Evolutionary conservation across 768 basidiomycete species (phyloP).

Genomic region (Pisolithus sp.): DNA sequence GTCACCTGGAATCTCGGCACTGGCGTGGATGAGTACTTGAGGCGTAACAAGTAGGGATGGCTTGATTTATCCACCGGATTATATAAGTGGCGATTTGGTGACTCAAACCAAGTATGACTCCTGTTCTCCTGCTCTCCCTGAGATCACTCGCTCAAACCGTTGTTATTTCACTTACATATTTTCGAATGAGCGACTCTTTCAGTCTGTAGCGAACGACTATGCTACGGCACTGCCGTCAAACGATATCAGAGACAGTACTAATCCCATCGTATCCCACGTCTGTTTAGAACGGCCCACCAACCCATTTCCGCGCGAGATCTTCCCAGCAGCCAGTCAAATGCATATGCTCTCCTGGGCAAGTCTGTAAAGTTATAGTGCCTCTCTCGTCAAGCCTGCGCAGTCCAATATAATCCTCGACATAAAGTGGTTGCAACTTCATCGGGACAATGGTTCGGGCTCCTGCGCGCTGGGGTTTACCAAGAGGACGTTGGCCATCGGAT

Average conservation of each 20-base stretch:
- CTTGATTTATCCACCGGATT: too few relatives aligned
- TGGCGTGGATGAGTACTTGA: neutral
- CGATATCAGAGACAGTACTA: too few relatives aligned
- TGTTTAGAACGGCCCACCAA: slow-evolving; percentile 22
- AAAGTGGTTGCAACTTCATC: slow-evolving; percentile 68
- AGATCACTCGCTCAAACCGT: too few relatives aligned
- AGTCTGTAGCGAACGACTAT: too few relatives aligned
- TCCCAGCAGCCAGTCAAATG: slow-evolving; percentile 60
- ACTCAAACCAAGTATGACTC: too few relatives aligned
- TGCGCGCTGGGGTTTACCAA: slow-evolving; percentile 1
- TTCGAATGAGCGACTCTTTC: neutral
- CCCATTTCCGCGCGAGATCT: slow-evolving; percentile 38
- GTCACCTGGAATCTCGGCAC: neutral
- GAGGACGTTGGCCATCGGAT: slow-evolving; percentile 8
- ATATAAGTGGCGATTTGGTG: too few relatives aligned
- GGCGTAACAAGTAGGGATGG: too few relatives aligned
- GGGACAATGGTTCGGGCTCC: slow-evolving; percentile 45
- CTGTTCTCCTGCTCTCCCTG: too few relatives aligned
- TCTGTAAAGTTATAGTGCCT: slow-evolving; percentile 50
- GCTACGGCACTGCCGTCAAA: neutral
- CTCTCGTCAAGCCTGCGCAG: slow-evolving; percentile 62
- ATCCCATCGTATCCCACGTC: too few relatives aligned
- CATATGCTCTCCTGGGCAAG: slow-evolving; percentile 77
- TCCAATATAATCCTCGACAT: slow-evolving; percentile 78
- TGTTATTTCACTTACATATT: too few relatives aligned